Evolutionary conservation across 352 stramenopile genomes (phyloP).

Genomic region (Phytophthora boehmeriae): DNA sequence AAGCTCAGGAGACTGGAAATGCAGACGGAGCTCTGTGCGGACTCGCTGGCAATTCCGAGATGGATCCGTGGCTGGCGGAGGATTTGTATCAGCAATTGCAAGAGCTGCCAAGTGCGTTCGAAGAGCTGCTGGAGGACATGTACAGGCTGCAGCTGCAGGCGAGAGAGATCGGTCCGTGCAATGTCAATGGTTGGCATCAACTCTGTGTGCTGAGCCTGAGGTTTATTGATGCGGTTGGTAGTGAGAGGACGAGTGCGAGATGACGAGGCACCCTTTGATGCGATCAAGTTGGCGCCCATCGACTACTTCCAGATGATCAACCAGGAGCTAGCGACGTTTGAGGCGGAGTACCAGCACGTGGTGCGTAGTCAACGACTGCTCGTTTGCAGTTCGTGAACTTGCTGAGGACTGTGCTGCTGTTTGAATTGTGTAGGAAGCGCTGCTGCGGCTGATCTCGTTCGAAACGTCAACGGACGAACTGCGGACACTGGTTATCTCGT

Average conservation of each 20-base stretch:
- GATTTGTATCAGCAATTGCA: constrained; percentile 72
- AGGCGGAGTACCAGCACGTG: constrained; percentile 85
- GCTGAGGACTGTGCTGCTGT: constrained; percentile 1
- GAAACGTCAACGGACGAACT: constrained; percentile 70
- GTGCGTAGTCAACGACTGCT: constrained; percentile 38
- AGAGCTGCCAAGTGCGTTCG: constrained; percentile 48
- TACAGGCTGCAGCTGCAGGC: constrained; percentile 55
- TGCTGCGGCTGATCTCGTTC: constrained; percentile 73
- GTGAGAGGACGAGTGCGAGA: constrained; percentile 12
- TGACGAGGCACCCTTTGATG: constrained; percentile 8
- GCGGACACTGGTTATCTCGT: constrained; percentile 81
- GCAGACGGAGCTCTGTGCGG: constrained; percentile 21
- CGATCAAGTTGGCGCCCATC: constrained; percentile 39
- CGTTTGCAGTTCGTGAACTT: neutral
- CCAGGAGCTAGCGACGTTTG: constrained; percentile 69
- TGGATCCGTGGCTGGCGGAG: constrained; percentile 74
- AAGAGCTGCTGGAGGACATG: constrained; percentile 62
- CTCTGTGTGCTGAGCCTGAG: neutral
- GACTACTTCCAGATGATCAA: constrained; percentile 81
- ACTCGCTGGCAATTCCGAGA: constrained; percentile 38
- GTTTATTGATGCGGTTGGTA: constrained; percentile 3
- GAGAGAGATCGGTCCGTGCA: constrained; percentile 38
- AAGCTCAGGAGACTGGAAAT: neutral
- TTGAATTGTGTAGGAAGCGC: constrained; percentile 45
- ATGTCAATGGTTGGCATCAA: neutral